Percentiles rank a stretch among this genome's conserved stretches.
Conservation (phyloP, 306 rosid genomes). For the Comarum palustre region DNA sequence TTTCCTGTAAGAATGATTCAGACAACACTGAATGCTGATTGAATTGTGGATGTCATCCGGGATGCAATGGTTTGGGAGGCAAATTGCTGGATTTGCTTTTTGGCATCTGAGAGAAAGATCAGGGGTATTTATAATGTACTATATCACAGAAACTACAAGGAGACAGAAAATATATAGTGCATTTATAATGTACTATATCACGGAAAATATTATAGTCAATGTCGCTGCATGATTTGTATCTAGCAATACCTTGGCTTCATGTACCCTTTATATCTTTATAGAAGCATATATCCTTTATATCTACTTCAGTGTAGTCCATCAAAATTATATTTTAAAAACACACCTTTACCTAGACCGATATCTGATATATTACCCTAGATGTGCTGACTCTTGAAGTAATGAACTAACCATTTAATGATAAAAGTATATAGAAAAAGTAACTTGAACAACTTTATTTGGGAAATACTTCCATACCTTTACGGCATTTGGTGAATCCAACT, state of each 20-base stretch:
- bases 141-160: background rate
- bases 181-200: background rate
- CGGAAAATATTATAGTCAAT: background rate
- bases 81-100: slow-evolving; percentile 88
- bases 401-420: background rate
- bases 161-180: background rate
- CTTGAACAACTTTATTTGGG: slow-evolving; percentile 14
- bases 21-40: slow-evolving; percentile 79
- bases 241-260: background rate
- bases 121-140: too few species aligned
- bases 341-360: background rate
- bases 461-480: slow-evolving; percentile 59
- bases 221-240: background rate
- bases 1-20: slow-evolving; percentile 33
- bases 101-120: slow-evolving; percentile 66
- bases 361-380: background rate
- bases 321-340: background rate
- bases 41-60: slow-evolving; percentile 71
- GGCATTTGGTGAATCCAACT: slow-evolving; percentile 94
- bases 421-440: slow-evolving; percentile 7
- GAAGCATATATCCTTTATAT: too few species aligned
- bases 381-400: background rate
- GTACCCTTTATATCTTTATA: too few species aligned
- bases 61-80: slow-evolving; percentile 81
- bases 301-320: background rate